Percentiles rank a stretch among this genome's conserved stretches.
phyloP scores from a whole-genome alignment of 306 rosid genomes.

The Casuarina cunninghamiana region DNA sequence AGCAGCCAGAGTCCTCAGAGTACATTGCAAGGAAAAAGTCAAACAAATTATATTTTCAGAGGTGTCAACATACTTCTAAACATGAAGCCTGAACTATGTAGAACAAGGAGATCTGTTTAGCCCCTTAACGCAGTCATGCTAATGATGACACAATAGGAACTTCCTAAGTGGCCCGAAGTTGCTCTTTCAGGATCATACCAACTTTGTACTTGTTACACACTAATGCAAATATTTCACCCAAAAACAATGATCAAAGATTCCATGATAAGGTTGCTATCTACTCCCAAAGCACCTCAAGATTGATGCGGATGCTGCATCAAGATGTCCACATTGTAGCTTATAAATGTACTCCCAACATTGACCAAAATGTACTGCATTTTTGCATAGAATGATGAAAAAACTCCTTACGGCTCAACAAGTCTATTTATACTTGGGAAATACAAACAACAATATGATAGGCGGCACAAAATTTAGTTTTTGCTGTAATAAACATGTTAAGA shows the following conservation, averaged over 20 bases:
- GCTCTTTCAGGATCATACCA: not conserved
- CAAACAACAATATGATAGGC: constrained; percentile 5
- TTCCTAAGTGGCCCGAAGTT: not conserved
- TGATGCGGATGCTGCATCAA: not conserved
- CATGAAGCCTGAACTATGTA: not conserved
- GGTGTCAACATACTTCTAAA: not conserved
- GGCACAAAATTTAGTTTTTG: constrained; percentile 5
- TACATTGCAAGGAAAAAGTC: not conserved
- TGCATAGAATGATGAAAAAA: not conserved
- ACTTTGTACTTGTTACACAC: not conserved
- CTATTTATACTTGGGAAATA: not conserved
- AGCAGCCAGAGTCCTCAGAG: not conserved
- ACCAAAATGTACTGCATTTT: not conserved
- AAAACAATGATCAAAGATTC: not conserved
- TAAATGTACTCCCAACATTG: not conserved
- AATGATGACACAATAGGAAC: not conserved
- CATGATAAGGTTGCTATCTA: not conserved
- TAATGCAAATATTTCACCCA: no score
- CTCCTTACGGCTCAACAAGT: not conserved
- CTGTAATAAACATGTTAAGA: not conserved
- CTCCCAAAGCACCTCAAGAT: not conserved
- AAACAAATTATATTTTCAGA: not conserved
- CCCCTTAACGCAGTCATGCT: not conserved
- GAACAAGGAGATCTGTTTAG: not conserved
- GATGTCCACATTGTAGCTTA: not conserved